These are phyloP conservation scores for Sporothrix curviconia DNA, from an alignment of 2,329 filamentous ascomycete species.

Conservation along the genomic window DNA sequence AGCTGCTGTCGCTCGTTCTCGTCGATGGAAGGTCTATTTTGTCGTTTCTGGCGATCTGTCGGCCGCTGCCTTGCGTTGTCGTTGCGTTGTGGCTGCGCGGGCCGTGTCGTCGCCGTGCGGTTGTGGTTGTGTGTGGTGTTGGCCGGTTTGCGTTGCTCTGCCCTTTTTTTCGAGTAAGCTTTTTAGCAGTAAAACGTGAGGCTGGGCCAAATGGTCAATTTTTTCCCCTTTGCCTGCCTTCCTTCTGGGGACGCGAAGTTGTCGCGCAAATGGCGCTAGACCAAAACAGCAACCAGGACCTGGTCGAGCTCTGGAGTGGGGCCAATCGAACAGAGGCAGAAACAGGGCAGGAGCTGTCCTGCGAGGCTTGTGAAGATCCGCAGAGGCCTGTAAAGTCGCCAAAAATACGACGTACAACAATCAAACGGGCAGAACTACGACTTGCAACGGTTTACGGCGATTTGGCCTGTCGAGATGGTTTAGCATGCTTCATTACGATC, in stretches of 20 bases:
- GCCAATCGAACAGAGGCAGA: not conserved
- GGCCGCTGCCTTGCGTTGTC: not conserved
- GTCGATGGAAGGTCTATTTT: not conserved
- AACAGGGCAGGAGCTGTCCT: not conserved
- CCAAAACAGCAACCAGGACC: constrained; percentile 13
- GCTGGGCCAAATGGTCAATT: constrained; percentile 12
- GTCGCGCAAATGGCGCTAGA: constrained; percentile 24
- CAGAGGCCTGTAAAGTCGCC: too few species aligned
- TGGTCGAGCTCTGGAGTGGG: constrained; percentile 15
- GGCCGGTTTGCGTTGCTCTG: not conserved
- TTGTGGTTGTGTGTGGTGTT: not conserved
- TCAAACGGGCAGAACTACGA: too few species aligned
- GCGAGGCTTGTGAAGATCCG: too few species aligned
- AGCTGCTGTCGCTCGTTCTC: not conserved
- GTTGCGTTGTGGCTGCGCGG: not conserved
- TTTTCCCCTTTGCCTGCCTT: constrained; percentile 15
- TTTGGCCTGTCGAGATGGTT: not conserved
- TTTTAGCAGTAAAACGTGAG: constrained; percentile 8
- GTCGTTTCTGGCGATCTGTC: too few species aligned
- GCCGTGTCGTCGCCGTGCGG: not conserved
- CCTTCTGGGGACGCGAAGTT: constrained; percentile 24
- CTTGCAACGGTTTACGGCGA: not conserved
- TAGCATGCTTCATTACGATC: not conserved
- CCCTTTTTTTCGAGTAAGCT: not conserved
- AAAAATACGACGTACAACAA: too few species aligned